phyloP scores from a whole-genome alignment of 2,329 filamentous ascomycete species.

The Trichoderma sp. region DNA sequence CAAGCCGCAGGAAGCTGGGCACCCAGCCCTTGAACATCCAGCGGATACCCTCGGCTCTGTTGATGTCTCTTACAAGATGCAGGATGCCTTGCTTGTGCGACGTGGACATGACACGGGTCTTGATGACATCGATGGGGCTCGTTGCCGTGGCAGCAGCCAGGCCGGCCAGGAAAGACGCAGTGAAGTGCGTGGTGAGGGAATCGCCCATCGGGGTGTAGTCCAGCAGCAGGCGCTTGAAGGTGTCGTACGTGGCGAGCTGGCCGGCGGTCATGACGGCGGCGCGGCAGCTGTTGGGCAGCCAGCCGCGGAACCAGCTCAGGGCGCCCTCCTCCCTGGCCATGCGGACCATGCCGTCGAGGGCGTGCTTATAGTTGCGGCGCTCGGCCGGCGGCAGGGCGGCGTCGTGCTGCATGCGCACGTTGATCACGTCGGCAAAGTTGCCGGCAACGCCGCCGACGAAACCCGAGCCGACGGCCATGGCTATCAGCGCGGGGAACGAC shows the following conservation, averaged over 20 bases:
- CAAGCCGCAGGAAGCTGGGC: slow-evolving; percentile 68
- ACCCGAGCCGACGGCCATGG: slow-evolving; percentile 79
- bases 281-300: slow-evolving; percentile 78
- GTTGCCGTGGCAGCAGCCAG: slow-evolving; percentile 84
- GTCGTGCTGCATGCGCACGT: slow-evolving; percentile 98
- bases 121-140: slow-evolving; percentile 84
- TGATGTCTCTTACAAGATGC: slow-evolving; percentile 65
- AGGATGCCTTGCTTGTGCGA: slow-evolving; percentile 53
- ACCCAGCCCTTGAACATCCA: slow-evolving; percentile 95
- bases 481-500: slow-evolving; percentile 74
- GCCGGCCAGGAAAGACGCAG: slow-evolving; percentile 74
- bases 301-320: slow-evolving; percentile 76
- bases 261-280: slow-evolving; percentile 86
- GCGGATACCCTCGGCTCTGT: slow-evolving; percentile 66
- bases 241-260: slow-evolving; percentile 83
- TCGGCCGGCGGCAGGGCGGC: slow-evolving; percentile 71
- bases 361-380: slow-evolving; percentile 86
- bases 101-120: slow-evolving; percentile 82
- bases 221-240: slow-evolving; percentile 72
- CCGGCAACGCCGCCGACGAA: slow-evolving; percentile 87
- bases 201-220: slow-evolving; percentile 67
- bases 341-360: slow-evolving; percentile 79
- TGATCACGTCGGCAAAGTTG: slow-evolving; percentile 94
- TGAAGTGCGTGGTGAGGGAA: slow-evolving; percentile 75
- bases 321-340: slow-evolving; percentile 87